Percentiles rank a stretch among this genome's conserved stretches.
These are phyloP conservation scores for Inonotus hispidus DNA, from an alignment of 1,284 basidiomycete genomes.

Conservation along the genomic window DNA sequence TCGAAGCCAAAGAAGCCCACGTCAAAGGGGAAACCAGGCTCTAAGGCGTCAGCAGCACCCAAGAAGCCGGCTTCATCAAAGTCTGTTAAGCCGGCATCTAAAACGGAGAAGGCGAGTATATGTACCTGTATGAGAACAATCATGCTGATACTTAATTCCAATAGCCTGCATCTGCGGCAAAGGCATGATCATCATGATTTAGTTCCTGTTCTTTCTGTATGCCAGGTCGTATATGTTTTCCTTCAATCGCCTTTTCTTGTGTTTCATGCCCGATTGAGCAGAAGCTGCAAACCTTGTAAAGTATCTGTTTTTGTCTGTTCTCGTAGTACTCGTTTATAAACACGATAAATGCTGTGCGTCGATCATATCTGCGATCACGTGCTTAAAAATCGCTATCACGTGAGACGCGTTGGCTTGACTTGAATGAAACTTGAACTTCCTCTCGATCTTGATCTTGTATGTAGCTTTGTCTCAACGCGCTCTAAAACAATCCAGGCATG, in stretches of 20 bases:
- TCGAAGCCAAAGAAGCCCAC: constrained; percentile 24
- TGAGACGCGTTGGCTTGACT: neutral
- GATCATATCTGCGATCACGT: no score
- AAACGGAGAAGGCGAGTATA: constrained; percentile 14
- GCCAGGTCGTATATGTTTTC: no score
- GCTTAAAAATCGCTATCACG: no score
- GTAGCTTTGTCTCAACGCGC: no score
- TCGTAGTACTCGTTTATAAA: no score
- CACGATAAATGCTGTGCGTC: no score
- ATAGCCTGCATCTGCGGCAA: neutral
- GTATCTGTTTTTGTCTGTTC: no score
- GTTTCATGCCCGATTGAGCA: no score
- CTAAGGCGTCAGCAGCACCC: constrained; percentile 32
- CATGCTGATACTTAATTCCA: neutral
- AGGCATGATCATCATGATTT: neutral
- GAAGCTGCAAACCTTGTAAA: no score
- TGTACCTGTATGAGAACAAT: neutral
- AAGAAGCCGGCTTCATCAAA: constrained; percentile 26
- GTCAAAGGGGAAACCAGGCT: constrained; percentile 7
- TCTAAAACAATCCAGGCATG: constrained; percentile 28
- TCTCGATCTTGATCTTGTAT: neutral
- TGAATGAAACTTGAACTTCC: neutral
- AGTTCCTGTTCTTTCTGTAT: no score
- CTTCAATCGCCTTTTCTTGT: no score
- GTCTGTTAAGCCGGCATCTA: constrained; percentile 27